These are phyloP conservation scores for Lepidium aucheri DNA, from an alignment of 345 rosid genomes.

Conservation along the genomic window DNA sequence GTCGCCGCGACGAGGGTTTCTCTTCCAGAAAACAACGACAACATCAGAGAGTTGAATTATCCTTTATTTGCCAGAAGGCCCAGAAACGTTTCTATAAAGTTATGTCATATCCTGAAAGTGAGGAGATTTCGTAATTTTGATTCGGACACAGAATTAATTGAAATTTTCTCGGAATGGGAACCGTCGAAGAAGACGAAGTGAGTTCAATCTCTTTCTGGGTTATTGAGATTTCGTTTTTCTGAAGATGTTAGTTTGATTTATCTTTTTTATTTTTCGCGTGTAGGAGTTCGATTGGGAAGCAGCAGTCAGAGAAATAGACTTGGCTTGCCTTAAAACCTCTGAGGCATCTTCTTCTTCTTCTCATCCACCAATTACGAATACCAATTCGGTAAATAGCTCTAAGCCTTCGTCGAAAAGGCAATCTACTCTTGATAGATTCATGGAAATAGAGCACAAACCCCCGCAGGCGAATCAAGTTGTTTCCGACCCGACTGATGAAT, in stretches of 20 bases:
- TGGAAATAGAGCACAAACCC: slow-evolving; percentile 23
- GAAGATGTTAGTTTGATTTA: not conserved
- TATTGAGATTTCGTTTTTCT: not conserved
- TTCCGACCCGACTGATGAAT: slow-evolving; percentile 3
- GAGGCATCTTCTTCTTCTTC: slow-evolving; percentile 29
- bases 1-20: slow-evolving; percentile 3
- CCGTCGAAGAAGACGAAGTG: slow-evolving; percentile 56
- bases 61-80: not conserved
- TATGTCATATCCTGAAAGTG: not conserved
- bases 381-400: not conserved
- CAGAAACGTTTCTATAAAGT: not conserved
- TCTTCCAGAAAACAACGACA: not conserved
- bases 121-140: not conserved
- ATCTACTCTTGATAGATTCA: slow-evolving; percentile 66
- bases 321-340: slow-evolving; percentile 37
- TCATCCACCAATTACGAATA: not conserved
- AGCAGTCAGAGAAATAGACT: slow-evolving; percentile 75
- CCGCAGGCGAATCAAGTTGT: not conserved
- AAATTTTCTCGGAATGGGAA: slow-evolving; percentile 22
- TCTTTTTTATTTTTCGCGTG: not conserved
- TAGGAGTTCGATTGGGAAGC: slow-evolving; percentile 96
- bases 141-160: not conserved
- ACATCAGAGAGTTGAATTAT: not conserved
- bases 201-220: slow-evolving; percentile 10
- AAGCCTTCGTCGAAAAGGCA: slow-evolving; percentile 37